These are phyloP conservation scores for Mycosphaerella sp. DNA, from an alignment of 2,329 filamentous ascomycete genomes.

Conservation along the genomic window DNA sequence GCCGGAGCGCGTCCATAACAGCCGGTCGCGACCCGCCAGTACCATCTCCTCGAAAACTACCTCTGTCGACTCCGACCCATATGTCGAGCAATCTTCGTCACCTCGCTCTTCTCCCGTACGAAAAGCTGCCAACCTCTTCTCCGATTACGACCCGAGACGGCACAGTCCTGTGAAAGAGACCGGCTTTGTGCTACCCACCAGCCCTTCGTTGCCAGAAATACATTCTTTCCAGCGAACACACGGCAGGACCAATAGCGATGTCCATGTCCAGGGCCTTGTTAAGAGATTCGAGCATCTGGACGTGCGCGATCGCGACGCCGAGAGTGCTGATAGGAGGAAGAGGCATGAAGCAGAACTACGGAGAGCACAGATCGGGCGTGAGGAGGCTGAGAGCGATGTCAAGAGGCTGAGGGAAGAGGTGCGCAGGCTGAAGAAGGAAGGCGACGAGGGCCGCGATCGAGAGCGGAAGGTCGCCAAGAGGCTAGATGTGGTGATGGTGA, in stretches of 20 bases:
- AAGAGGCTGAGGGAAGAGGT: constrained; percentile 57
- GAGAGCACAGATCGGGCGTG: constrained; percentile 42
- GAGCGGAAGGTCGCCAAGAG: constrained; percentile 62
- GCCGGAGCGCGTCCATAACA: constrained; percentile 56
- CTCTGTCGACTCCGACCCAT: constrained; percentile 3
- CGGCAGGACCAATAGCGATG: constrained; percentile 52
- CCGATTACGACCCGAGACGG: constrained; percentile 26
- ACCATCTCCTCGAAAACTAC: constrained; percentile 26
- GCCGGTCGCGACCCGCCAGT: constrained; percentile 31
- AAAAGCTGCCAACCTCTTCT: constrained; percentile 27
- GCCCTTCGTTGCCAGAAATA: constrained; percentile 32
- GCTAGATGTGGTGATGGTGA: constrained; percentile 62
- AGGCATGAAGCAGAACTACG: constrained; percentile 41
- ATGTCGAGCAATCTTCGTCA: constrained; percentile 22
- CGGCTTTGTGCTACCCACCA: constrained; percentile 18
- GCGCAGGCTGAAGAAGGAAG: constrained; percentile 48
- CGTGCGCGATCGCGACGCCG: constrained; percentile 42
- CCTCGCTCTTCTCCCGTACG: constrained; percentile 33
- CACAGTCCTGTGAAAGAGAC: constrained; percentile 16
- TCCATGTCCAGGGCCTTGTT: constrained; percentile 57
- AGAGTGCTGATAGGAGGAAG: constrained; percentile 36
- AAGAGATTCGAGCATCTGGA: constrained; percentile 67
- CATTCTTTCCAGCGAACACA: constrained; percentile 28
- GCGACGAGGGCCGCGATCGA: constrained; percentile 60
- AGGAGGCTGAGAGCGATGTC: constrained; percentile 66